Evolutionary conservation across 208 protist species (phyloP), one percentile per base, ranked within the genome.

Genomic region (Plasmodiophora brassicae): DNA sequence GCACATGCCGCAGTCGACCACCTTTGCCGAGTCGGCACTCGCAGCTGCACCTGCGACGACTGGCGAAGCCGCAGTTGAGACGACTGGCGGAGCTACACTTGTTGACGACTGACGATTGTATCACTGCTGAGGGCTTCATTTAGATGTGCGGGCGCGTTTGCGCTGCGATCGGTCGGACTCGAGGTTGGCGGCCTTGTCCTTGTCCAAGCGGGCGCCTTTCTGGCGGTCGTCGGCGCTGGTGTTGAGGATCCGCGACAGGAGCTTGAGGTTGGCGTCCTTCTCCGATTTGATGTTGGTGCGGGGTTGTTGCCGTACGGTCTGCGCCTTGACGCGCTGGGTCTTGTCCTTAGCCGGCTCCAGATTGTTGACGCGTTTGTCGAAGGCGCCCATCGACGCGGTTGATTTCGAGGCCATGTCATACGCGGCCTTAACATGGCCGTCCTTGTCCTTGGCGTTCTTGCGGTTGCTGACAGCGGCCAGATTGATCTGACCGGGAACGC

Each of bases 341-440:
- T 5, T 38, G n/a, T 78, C 65, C n/a, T 78, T 78, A 32, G 5
- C 65, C n/a, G 65, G 65, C n/a, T 78, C 65, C 65, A 78, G 5
- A 5, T 5, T 36, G n/a, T 32, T 78, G 32, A 38, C 5, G 10
- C 41, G 45, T 44, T 88, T 88, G 71, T 89, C 87, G 44, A 89
- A 89, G 1, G 41, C 83, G n/a, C 87, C 87, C 87, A 89, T 89
- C 8, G 87, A 89, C 38, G 87, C 87, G 8, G 87, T 89, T 1
- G 87, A 85, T 35, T 46, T 35, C 41, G 57, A 14, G 28, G 87
- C 54, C 1, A 89, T 28, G 20, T 39, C 72, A 36, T 50, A 50
- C 5, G 87, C 87, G 1, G 86, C 87, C 8, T 89, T 28, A 28
- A 86, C 65, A 78, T 78, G 65, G 5, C 65, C 65, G 10, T 78